Evolutionary conservation across 2,329 filamentous ascomycete species (phyloP), one percentile per base, ranked within the genome.

Genomic region (Paracoccidioides brasiliensis): DNA sequence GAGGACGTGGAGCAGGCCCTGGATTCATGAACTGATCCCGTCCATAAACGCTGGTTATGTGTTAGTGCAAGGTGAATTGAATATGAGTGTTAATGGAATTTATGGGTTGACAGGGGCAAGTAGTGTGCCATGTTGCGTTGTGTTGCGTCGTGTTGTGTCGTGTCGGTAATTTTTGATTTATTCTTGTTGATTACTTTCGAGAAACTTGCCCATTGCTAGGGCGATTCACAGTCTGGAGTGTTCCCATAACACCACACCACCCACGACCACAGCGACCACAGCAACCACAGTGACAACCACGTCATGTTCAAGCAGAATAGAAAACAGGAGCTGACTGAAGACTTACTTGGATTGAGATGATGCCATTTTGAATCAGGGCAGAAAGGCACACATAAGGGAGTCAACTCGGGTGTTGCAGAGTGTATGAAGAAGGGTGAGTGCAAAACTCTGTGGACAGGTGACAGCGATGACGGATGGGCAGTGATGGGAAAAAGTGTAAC

Each of bases 1-100:
- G 93, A 58, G 93, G 91, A 65, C 87, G 85, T 62, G 93, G 93
- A 63, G 93, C 91, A 64, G 93, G 91, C 61, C 93, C 90, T 59
- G 93, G 90, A 72, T 97, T 97, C 87, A 97, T 94, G 76, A 97
- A 97, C 64, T 83, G 80, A 60, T 80, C 78, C 58, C 78, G 73
- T 45, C 79, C 74, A 71, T 84, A 85, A 65, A 82, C 77, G 62
- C 79, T 81, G 67, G 61, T 62, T 52, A 52, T 55, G 22, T 41
- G 37, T 52, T 52, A 52, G 35, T 40, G 22, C 41, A 41, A 10
- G n/a, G 0, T 3, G 37, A 28, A 40, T 40, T 52, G 38, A 41
- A 4, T 35, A 22, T 32, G 22, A 49, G 35, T 49, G n/a, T 32
- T 49, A n/a, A 32, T 5, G 37, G 46, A 8, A 28, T n/a, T 49